Base-by-base conservation (phyloP, 352 stramenopile species). In the Elongisporangium anandrum region DNA sequence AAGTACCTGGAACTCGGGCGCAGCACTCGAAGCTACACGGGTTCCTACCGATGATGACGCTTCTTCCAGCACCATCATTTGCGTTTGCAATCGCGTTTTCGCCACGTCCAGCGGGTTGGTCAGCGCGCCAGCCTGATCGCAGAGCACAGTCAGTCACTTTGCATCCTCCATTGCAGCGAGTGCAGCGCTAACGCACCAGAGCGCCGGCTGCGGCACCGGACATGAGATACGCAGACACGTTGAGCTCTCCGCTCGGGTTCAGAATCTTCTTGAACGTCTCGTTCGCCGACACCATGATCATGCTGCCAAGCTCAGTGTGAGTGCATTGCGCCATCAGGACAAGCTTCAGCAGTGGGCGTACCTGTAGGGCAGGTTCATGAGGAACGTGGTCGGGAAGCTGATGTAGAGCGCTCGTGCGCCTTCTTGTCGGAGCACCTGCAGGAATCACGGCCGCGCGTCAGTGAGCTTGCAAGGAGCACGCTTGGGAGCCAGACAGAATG, bases 281-380 rank as follows among this genome's bases (percentile, higher is more conserved):
- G 71, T 99, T 99, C 8, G 90, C 91, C 6, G 93, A 97, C 50
- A 99, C 96, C 90, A 99, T 98, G 59, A 99, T 93, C 76, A 97
- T 97, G 64, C 96, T 98, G 23, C 7, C 1, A 38, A 52, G 23
- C 16, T 52, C 34, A 20, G 26, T 20, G 29, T 24, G 1, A 16
- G 22, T 23, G 29, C 45, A 34, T 29, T 9, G 16, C n/a, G 41
- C 6, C 57, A 47, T 17, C 16, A 34, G 34, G 24, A 20, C 41
- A 23, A 22, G 19, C 21, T 12, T 20, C 7, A 41, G 16, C 8
- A 56, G 23, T 0, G 4, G 39, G 19, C 54, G n/a, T 64, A 89
- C 83, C 81, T 91, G 82, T 99, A 99, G 3, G 97, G 97, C 54
- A 99, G 75, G 73, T 99, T 99, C 84, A 99, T 99, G 57, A 98